Base-by-base conservation (phyloP, 257 asterid species). In the Schizonepeta tenuifolia region DNA sequence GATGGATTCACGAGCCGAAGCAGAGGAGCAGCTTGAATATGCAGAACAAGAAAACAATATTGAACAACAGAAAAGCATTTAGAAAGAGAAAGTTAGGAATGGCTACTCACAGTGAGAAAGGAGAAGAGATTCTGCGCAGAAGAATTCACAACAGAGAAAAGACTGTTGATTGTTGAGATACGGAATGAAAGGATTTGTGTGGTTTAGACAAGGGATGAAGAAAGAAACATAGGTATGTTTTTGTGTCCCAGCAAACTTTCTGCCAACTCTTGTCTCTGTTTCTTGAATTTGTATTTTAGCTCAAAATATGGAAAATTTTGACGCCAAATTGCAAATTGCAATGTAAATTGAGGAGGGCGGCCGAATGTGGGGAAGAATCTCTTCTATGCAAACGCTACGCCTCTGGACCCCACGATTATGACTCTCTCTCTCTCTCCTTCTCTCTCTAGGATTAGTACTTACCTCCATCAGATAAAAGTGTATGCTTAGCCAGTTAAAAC, bases 31-130 rank as follows among this genome's bases (percentile, higher is more conserved):
- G n/a, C n/a, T n/a, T n/a, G n/a, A 24, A 24, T 24, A 24, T 24
- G 26, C 26, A 24, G 26, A 24, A 24, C 2, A 24, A 80, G 81
- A 82, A n/a, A n/a, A n/a, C 18, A 47, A 60, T 9, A 54, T 8
- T 17, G 5, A 5, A 31, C 1, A 0, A 0, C 36, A 31, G 36
- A 31, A 31, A 31, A 31, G 3, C 36, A 31, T 31, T 5, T 31
- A 26, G 41, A 59, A 69, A 46, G 70, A 56, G 44, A 67, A 26
- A 71, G 24, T 17, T 28, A 28, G 5, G 33, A 28, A 28, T 28
- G 33, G 36, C 3, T 55, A 83, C 89, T 82, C 81, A 82, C 71
- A 80, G 84, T 82, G 80, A 24, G 26, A 24, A n/a, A n/a, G n/a
- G n/a, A n/a, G 41, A 28, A 75, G 61, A 79, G 78, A 67, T 46